Evolutionary conservation across 1,284 basidiomycete genomes (phyloP), one percentile per base, ranked within the genome.

Genomic region (Heterobasidion annosum): DNA sequence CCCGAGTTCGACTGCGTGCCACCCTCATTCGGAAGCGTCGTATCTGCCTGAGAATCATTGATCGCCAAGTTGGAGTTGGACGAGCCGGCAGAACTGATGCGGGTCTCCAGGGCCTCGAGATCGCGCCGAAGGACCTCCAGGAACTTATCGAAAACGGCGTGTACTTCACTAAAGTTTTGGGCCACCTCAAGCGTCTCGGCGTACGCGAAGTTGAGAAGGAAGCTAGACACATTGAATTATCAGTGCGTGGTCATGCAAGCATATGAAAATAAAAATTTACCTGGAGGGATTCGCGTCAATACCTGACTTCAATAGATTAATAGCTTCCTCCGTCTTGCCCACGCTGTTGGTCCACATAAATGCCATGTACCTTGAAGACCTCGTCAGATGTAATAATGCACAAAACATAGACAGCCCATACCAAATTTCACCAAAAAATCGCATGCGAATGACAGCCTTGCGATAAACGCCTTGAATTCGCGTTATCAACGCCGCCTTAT

Each of bases 341-440:
- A 84, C 72, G 47, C 77, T 79, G 54, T 78, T 74, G 46, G 85
- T 85, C 82, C 91, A 96, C 16, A 76, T 81, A 61, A 90, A 92
- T 1, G 93, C 91, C 80, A 96, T 91, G 68, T 91, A 95, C 88
- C 91, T 93, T 61, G 10, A 47, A 19, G 16, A 37, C 47, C 46
- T 37, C 32, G 8, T 51, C 45, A 58, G 55, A 52, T 37, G 46
- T 5, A n/a, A 25, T n/a, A 51, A 34, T 40, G 19, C 56, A 35
- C 46, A 34, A 8, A 54, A 19, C 15, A 25, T 48, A 48, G 37
- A 48, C 18, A 8, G 35, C 4, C 67, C 78, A 56, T 60, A 91
- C 95, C 94, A 98, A 50, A 98, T 85, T 68, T 99, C 97, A 5
- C 91, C 85, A 68, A 89, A 98, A 71, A 93, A 99, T 46, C 95